Base-by-base conservation (phyloP, 805 yeast species). In the Zygotorulaspora sp. region DNA sequence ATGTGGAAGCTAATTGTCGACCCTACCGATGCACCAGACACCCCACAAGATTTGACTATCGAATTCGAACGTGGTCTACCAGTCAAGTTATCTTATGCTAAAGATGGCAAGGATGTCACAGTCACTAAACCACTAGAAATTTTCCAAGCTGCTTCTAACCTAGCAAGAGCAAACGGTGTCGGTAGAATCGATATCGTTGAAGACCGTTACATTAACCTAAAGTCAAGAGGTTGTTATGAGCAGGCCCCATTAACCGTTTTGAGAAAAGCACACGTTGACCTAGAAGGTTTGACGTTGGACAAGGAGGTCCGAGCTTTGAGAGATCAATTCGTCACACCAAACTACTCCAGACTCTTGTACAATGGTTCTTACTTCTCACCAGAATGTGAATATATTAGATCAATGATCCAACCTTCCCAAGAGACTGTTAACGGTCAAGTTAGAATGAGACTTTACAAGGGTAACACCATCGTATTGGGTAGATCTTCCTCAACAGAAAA, bases 1-100 rank as follows among this genome's bases (percentile, higher is more conserved):
- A 92, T 92, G 98, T 92, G 98, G 98, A 92, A 92, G 72, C 78
- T 92, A 64, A 92, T 96, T 29, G 86, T 83, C 44, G 98, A 90
- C 68, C 97, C 98, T 57, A 62, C 71, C 27, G 97, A 90, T 61
- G 97, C 98, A 40, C 98, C 98, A 58, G 80, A 85, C 46, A 70
- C 71, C 35, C 97, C 97, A 57, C 97, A 92, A 74, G 83, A 82
- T 63, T 80, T 92, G 66, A 68, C 83, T 15, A 79, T 92, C 45
- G 78, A 73, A 43, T 92, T 88, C 62, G 78, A 76, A 55, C 75
- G 84, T 68, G 98, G 98, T 66, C 65, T 83, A 47, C 98, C 98
- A 36, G 74, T 72, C 42, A 89, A 88, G 71, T 75, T 92, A 56
- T 67, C 78, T 26, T 77, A 83, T 58, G 65, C 70, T 45, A 72